Evolutionary conservation across 1,139 yeast genomes (phyloP), one percentile per base, ranked within the genome.

Genomic region (Kodamaea anthophila): DNA sequence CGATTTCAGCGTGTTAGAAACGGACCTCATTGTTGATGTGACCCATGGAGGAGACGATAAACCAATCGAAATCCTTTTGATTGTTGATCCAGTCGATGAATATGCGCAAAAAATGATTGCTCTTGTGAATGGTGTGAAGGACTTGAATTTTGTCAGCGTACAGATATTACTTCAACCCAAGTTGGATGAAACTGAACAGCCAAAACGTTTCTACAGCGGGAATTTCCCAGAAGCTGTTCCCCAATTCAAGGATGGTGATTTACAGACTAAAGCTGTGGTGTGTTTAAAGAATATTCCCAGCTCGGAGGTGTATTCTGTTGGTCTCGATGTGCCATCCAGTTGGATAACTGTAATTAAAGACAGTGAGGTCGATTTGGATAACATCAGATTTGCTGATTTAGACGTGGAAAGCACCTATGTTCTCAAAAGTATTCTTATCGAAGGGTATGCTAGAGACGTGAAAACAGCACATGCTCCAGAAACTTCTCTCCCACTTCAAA

Each of bases 11-110:
- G 52, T 60, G 2, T 43, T 70, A 37, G 54, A 58, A 22, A 46
- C 47, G 29, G 47, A 50, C 3, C 48, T 61, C 38, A 44, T 62
- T 7, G 40, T 65, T 23, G 58, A 57, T 9, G 40, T 61, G n/a
- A 43, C 51, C n/a, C 44, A 48, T 14, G 34, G 37, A 6, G 43
- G 46, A 13, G 29, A 31, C 1, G 36, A 44, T 2, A 47, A 53
- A 9, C 53, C 58, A 11, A 51, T 77, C 12, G 79, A 78, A 36
- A 47, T 88, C 3, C 53, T 74, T 5, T 60, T 82, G 1, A 58
- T 83, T 2, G 43, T 84, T 23, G 88, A 91, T 50, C 97, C 97
- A 2, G 51, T 77, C 4, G 70, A 73, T 35, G 86, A 81, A 40
- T 47, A 60, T 14, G 71, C 94, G 0, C 96, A 85, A 45, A 74